Base-by-base conservation (phyloP, 768 basidiomycete species). In the Neoboletus brunneissimus region DNA sequence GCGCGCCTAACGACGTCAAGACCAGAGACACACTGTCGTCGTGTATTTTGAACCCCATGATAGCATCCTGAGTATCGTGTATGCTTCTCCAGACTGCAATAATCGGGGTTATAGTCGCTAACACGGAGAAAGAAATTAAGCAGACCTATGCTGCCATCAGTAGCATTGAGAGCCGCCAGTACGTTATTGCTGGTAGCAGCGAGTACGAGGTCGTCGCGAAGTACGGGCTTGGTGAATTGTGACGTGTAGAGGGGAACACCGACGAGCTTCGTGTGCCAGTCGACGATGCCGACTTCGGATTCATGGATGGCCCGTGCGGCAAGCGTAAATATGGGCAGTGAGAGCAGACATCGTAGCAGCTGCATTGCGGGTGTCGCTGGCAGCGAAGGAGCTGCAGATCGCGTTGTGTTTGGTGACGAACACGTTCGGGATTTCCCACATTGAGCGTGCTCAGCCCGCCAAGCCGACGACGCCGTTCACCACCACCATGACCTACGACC, bases 181-280 rank as follows among this genome's bases (percentile, higher is more conserved):
- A 95, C 86, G 70, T 94, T 95, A 64, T 79, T 88, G 38, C 68
- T 71, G 0, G 91, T 91, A 2, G 84, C 84, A 3, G 84, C 80
- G 38, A 91, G 66, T 20, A 93, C 67, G n/a, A 86, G 58, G 57
- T 77, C 82, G 55, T 76, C 67, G 60, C 83, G 81, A 61, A 93
- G 85, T 10, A 77, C 69, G 0, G 93, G 92, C 7, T 86, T 76
- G 1, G 81, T 81, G 18, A 77, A 65, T 0, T 63, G 67, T 3
- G 83, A 77, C 10, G 77, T 73, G 34, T 79, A 70, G 4, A 86
- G 76, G 0, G 92, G 90, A 5, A 88, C 80, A 16, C 94, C 94
- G 53, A 92, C 75, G 29, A 88, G 80, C 15, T 78, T 72, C 62
- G 84, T 89, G 72, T 97, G 81, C 94, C 94, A 98, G 76, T 96